These are phyloP conservation scores for Phaeoacremonium minimum DNA, from an alignment of 2,329 filamentous ascomycete genomes.

Conservation along the genomic window DNA sequence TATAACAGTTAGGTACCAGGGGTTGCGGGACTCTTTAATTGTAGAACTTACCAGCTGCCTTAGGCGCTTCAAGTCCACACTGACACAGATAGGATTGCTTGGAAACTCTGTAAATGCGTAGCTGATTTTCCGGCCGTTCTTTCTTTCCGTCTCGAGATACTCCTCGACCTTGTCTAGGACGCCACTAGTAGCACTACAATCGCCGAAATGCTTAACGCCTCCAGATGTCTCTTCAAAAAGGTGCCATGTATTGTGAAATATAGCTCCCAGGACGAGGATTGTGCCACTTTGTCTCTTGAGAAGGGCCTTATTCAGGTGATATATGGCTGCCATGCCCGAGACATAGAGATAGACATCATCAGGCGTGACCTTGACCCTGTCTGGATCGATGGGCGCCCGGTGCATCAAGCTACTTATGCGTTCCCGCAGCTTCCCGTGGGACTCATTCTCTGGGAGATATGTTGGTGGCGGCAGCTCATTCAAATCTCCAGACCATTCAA, in stretches of 20 bases:
- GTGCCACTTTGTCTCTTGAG: constrained; percentile 24
- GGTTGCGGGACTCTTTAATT: constrained; percentile 11
- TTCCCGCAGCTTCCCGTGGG: constrained; percentile 31
- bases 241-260: constrained; percentile 46
- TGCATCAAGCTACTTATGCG: constrained; percentile 36
- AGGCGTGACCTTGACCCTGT: constrained; percentile 15
- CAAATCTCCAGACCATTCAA: constrained; percentile 18
- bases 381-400: constrained; percentile 28
- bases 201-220: constrained; percentile 43
- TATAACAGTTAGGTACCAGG: constrained; percentile 4
- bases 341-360: constrained; percentile 49
- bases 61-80: constrained; percentile 32
- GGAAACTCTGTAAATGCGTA: constrained; percentile 47
- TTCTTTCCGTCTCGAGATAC: constrained; percentile 35
- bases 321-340: constrained; percentile 51
- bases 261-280: constrained; percentile 41
- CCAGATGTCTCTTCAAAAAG: constrained; percentile 38
- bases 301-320: constrained; percentile 33
- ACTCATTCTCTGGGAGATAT: constrained; percentile 29
- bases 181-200: constrained; percentile 29
- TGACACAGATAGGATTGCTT: constrained; percentile 38
- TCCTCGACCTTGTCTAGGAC: constrained; percentile 36
- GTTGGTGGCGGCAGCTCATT: constrained; percentile 24
- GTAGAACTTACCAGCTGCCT: constrained; percentile 30
- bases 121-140: constrained; percentile 31